A percentile compares a stretch with the other conserved stretches of the same genome.
Conservation (phyloP, 768 basidiomycete genomes). For the Boletus subcaerulescens region DNA sequence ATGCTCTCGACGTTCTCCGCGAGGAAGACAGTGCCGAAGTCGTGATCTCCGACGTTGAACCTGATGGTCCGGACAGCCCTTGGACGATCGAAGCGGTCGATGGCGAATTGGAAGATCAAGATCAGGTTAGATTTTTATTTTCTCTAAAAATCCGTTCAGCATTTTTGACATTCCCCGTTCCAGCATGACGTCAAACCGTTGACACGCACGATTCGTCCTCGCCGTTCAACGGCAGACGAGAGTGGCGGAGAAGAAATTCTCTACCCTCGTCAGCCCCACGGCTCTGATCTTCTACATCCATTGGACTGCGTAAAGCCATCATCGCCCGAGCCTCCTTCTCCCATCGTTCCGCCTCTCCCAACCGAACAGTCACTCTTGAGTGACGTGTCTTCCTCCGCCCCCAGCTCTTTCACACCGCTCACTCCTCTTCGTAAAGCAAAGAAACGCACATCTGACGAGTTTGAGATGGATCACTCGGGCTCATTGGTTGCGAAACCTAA, state of each 20-base stretch:
- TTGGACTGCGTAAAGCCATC: slow-evolving; percentile 31
- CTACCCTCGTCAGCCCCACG: slow-evolving; percentile 65
- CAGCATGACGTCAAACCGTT: slow-evolving; percentile 46
- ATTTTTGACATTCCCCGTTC: slow-evolving; percentile 1
- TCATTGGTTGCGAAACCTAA: slow-evolving; percentile 51
- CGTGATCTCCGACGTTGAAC: slow-evolving; percentile 37
- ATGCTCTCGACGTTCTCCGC: slow-evolving; percentile 28
- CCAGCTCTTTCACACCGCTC: slow-evolving; percentile 55
- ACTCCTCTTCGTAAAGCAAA: slow-evolving; percentile 51
- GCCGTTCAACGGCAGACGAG: slow-evolving; percentile 72
- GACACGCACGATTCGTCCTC: slow-evolving; percentile 51
- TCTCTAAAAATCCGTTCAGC: neutral
- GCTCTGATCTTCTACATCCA: slow-evolving; percentile 29
- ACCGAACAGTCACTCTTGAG: slow-evolving; percentile 31
- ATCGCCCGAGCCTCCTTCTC: slow-evolving; percentile 29
- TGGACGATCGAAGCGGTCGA: slow-evolving; percentile 90
- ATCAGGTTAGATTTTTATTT: slow-evolving; percentile 49
- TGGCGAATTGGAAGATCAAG: slow-evolving; percentile 68
- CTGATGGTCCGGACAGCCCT: slow-evolving; percentile 68
- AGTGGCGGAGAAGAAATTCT: slow-evolving; percentile 90
- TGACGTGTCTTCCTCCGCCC: slow-evolving; percentile 44
- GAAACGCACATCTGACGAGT: slow-evolving; percentile 80
- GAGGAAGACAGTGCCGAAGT: slow-evolving; percentile 34
- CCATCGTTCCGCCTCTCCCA: slow-evolving; percentile 30
- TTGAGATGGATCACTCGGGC: slow-evolving; percentile 74